Base-by-base conservation (phyloP, 2,329 filamentous ascomycete species). In the Fusarium sp. region DNA sequence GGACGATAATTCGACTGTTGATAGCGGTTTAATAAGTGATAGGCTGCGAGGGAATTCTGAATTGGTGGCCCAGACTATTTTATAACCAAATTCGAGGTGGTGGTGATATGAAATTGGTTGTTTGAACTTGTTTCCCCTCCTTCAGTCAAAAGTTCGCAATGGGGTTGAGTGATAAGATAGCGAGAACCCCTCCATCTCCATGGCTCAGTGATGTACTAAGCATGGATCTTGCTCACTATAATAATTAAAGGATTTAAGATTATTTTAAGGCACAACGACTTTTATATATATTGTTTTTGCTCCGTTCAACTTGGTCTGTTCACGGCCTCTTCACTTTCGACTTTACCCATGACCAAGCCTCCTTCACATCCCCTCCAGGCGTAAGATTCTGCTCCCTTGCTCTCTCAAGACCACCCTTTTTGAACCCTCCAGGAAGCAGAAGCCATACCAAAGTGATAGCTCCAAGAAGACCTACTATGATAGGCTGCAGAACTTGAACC, bases 401-500 rank as follows among this genome's bases (percentile, higher is more conserved):
- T 50, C 72, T 76, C 66, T 84, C 82, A 43, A 84, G 67, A 5
- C 82, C 82, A 7, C 82, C 81, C 46, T 68, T 76, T 35, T 72
- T 74, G 49, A 82, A 69, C 1, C 80, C 80, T 11, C 80, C 80
- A 1, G 83, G 83, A 15, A 84, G 66, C n/a, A 78, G 68, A 23
- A 77, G 69, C 86, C 86, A 88, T 33, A 85, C 67, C 2, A 80
- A 39, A 15, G 83, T 66, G 54, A 86, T 83, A 23, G 81, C 77
- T 7, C 77, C 78, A 12, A 89, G 72, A 31, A 88, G 77, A 3
- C 81, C 82, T 42, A 89, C 68, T 10, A 86, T 78, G 20, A 89
- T 82, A 5, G 88, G 86, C 74, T 89, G 87, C 64, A 90, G 75
- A 4, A 87, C 86, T 61, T 81, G 75, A 1, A 90, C 87, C 1